phyloP scores from a whole-genome alignment of 108 stramenopile species.

The Phaeodactylum tricornutum region DNA sequence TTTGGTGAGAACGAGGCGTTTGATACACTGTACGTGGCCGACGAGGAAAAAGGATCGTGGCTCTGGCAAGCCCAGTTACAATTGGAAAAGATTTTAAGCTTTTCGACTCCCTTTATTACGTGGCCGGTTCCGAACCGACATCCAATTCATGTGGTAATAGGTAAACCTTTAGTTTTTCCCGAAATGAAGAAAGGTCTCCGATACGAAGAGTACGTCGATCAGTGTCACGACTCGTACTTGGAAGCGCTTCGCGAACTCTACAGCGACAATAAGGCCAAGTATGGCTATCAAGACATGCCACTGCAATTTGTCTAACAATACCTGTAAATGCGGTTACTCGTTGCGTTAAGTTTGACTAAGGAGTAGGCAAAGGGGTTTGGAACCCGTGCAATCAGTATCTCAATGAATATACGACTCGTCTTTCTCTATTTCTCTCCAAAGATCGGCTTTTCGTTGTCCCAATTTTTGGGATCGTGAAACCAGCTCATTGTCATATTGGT shows the following conservation, averaged over 20 bases:
- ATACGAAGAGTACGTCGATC: too few relatives aligned
- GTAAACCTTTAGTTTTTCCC: neutral
- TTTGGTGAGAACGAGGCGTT: conserved; percentile 44
- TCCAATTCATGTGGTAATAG: conserved; percentile 1
- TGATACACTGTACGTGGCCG: neutral
- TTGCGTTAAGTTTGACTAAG: too few relatives aligned
- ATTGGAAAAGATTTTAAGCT: neutral
- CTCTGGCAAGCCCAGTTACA: neutral
- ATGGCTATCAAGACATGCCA: neutral
- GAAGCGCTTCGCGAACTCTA: neutral
- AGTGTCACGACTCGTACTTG: neutral
- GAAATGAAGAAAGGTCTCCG: neutral
- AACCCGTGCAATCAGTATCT: too few relatives aligned
- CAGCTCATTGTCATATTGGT: conserved; percentile 65
- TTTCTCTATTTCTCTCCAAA: too few relatives aligned
- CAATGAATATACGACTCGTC: too few relatives aligned
- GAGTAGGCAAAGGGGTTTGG: too few relatives aligned
- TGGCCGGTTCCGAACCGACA: neutral
- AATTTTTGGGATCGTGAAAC: conserved; percentile 87
- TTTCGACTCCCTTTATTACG: neutral
- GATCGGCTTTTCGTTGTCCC: conserved; percentile 38
- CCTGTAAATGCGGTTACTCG: too few relatives aligned
- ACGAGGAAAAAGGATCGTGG: conserved; percentile 1
- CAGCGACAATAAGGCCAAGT: neutral
- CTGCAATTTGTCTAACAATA: neutral